Base-by-base conservation (phyloP, 1,284 basidiomycete genomes). In the Cutaneotrichosporon arboriforme region DNA sequence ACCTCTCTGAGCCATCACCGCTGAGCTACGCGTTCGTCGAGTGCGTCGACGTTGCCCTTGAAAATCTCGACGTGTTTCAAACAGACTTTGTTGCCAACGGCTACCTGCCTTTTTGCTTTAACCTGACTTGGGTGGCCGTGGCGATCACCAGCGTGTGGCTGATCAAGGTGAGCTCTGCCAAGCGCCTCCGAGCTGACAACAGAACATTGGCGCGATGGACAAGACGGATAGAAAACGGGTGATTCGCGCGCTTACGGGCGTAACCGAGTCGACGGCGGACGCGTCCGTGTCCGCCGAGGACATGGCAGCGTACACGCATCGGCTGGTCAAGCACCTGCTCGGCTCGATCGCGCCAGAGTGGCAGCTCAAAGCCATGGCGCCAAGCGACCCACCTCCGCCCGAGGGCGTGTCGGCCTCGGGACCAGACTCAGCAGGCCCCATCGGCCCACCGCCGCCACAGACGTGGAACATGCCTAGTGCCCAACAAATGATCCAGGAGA, bases 201-300 rank as follows among this genome's bases (percentile, higher is more conserved):
- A 65, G 65, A 66, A 66, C 44, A 56, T 66, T 14, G 54, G 40
- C n/a, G 51, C 57, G 3, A 64, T 66, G 63, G 53, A 54, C 37
- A 54, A 49, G 18, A 26, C 38, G 3, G 63, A 63, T 48, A 60
- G 62, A 20, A 38, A 42, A 3, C 55, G 56, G 33, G 57, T 60
- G 12, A 56, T 65, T 14, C 50, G 49, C 8, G 36, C 37, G 10
- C 53, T 65, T n/a, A 53, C 57, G 15, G 55, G 53, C 18, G 56
- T 55, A 1, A 49, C 52, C 3, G 53, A 51, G 17, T 57, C 57
- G 8, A 63, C 57, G 4, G 49, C 47, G 4, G 54, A 57, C 31
- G 58, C 59, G 14, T 62, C 62, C 4, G 37, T 52, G 20, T 51
- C 54, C 9, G 51, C 58, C 1, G 63, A 65, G 46, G 63, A 65